Conservation (phyloP, 768 basidiomycete species). For the Zangia roseola region DNA sequence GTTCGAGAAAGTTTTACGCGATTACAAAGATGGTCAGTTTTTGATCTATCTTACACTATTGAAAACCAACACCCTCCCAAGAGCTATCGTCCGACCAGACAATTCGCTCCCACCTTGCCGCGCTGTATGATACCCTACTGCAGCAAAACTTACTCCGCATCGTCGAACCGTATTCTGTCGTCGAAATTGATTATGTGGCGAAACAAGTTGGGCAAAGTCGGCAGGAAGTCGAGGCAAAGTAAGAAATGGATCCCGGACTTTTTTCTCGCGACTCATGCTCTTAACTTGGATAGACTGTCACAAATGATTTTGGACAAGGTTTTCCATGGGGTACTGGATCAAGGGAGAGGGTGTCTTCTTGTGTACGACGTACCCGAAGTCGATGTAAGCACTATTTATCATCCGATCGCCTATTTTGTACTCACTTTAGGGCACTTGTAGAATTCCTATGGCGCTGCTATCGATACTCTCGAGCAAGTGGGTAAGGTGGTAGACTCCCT, state of each 20-base stretch:
- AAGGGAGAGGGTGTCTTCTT: constrained; percentile 86
- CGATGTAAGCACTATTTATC: constrained; percentile 64
- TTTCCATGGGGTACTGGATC: constrained; percentile 93
- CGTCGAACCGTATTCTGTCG: constrained; percentile 92
- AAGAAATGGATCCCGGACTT: constrained; percentile 23
- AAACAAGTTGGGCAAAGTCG: constrained; percentile 82
- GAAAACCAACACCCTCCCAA: constrained; percentile 27
- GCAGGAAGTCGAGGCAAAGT: constrained; percentile 92
- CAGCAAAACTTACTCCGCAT: constrained; percentile 95
- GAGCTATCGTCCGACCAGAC: constrained; percentile 95
- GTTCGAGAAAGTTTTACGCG: constrained; percentile 84
- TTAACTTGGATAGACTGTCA: constrained; percentile 70
- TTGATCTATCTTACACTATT: neutral
- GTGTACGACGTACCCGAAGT: constrained; percentile 87
- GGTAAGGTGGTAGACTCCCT: constrained; percentile 92
- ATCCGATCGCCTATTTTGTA: neutral
- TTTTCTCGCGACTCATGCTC: constrained; percentile 2
- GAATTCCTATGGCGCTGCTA: constrained; percentile 87
- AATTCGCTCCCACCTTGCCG: constrained; percentile 91
- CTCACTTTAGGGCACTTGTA: constrained; percentile 33
- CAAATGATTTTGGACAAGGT: constrained; percentile 99
- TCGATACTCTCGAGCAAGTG: constrained; percentile 87
- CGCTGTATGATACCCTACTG: constrained; percentile 92
- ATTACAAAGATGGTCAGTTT: constrained; percentile 74
- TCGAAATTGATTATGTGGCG: constrained; percentile 90